A percentile compares a stretch with the other conserved stretches of the same genome.
phyloP scores from a whole-genome alignment of 495 filamentous ascomycete genomes.

The Penicillium malachiteum region DNA sequence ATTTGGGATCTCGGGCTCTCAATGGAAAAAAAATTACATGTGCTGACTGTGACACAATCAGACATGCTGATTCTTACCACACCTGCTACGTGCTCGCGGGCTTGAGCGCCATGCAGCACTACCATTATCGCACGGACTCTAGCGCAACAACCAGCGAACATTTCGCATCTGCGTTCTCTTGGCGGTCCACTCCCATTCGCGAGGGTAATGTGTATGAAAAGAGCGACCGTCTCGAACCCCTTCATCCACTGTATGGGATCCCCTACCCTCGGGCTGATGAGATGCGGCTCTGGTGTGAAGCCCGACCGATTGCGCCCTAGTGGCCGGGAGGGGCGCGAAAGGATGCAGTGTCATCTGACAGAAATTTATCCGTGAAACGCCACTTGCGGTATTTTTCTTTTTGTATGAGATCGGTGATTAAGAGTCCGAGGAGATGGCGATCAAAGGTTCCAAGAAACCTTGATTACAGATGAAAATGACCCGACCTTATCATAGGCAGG shows the following conservation, averaged over 20 bases:
- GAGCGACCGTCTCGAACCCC: constrained; percentile 46
- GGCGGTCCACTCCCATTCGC: constrained; percentile 54
- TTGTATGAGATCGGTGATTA: not conserved
- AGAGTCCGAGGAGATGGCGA: not conserved
- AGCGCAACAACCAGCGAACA: constrained; percentile 30
- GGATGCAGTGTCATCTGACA: constrained; percentile 11
- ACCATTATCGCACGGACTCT: constrained; percentile 59
- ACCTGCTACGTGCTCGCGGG: constrained; percentile 87
- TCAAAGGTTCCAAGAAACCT: not conserved
- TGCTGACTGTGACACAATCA: constrained; percentile 32
- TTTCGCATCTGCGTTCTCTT: constrained; percentile 61
- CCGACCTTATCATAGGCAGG: not conserved
- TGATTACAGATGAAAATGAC: not conserved
- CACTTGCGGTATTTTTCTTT: constrained; percentile 1
- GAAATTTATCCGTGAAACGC: constrained; percentile 1
- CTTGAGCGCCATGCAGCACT: constrained; percentile 75
- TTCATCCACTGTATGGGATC: constrained; percentile 86
- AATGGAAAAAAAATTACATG: not conserved
- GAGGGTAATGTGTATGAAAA: constrained; percentile 50
- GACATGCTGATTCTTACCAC: constrained; percentile 84
- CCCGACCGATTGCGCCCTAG: constrained; percentile 23
- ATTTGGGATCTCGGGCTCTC: not conserved
- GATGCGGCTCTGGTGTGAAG: constrained; percentile 62
- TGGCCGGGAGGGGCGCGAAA: constrained; percentile 8
- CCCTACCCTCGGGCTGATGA: constrained; percentile 65